phyloP scores from a whole-genome alignment of 2,329 filamentous ascomycete species.

The Ceratocystis colombiana region DNA sequence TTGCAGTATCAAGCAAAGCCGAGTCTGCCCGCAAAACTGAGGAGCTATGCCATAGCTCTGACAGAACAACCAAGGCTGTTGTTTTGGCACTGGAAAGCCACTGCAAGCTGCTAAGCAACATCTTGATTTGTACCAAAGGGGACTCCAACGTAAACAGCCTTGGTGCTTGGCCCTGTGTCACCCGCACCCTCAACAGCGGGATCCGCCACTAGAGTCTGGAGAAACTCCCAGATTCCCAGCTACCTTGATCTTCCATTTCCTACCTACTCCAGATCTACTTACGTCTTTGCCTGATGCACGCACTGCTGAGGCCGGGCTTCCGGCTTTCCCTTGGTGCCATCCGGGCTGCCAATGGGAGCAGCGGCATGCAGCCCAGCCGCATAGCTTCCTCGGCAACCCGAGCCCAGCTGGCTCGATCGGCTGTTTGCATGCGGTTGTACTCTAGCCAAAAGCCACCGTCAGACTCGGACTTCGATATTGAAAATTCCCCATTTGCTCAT shows the following conservation, averaged over 20 bases:
- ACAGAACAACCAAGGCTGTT: neutral
- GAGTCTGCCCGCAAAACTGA: neutral
- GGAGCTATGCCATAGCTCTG: slow-evolving; percentile 7
- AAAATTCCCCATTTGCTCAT: slow-evolving; percentile 24
- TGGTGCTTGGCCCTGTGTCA: too few species aligned
- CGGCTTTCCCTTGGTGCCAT: slow-evolving; percentile 20
- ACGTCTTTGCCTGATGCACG: slow-evolving; percentile 17
- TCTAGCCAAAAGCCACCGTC: slow-evolving; percentile 21
- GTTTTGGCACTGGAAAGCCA: neutral
- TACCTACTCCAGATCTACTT: neutral
- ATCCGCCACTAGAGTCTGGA: too few species aligned
- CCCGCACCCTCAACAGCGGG: too few species aligned
- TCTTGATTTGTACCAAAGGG: neutral
- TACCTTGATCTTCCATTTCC: neutral
- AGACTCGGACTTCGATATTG: slow-evolving; percentile 18
- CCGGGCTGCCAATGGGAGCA: slow-evolving; percentile 19
- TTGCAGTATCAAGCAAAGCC: neutral
- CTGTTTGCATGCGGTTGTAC: slow-evolving; percentile 15
- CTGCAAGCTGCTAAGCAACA: neutral
- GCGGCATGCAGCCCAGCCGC: slow-evolving; percentile 10
- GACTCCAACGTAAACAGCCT: neutral
- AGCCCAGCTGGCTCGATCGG: neutral
- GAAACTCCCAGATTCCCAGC: neutral
- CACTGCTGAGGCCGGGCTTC: slow-evolving; percentile 21
- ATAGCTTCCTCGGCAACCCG: neutral